phyloP scores from a whole-genome alignment of 73 alveolate genomes.

The Effrenium voratum region DNA sequence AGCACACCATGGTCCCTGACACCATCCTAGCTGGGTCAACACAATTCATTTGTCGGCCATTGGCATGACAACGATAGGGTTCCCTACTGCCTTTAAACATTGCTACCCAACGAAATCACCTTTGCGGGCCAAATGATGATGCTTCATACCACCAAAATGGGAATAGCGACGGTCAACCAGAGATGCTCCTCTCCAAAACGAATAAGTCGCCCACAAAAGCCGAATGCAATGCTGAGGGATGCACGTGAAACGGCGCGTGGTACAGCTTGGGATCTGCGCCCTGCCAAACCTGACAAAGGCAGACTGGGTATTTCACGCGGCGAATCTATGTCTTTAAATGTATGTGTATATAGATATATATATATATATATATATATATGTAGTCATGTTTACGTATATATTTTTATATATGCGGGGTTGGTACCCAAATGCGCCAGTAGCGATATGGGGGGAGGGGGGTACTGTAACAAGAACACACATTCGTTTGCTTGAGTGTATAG shows the following conservation, averaged over 20 bases:
- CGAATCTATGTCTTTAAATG: not conserved
- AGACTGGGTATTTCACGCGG: not conserved
- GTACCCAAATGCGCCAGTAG: not conserved
- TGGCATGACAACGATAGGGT: not conserved
- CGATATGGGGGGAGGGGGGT: not conserved
- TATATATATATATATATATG: not conserved
- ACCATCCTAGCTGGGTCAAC: too few species aligned
- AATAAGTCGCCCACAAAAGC: not conserved
- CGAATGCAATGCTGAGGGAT: not conserved
- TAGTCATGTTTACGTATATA: not conserved
- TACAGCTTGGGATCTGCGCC: not conserved
- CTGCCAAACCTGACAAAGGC: constrained; percentile 15
- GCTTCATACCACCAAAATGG: not conserved
- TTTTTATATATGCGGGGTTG: too few species aligned
- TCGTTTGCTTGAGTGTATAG: too few species aligned
- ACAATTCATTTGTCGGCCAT: too few species aligned
- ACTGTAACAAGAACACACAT: not conserved
- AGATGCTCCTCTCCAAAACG: not conserved
- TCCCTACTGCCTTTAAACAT: not conserved
- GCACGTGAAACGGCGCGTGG: constrained; percentile 7
- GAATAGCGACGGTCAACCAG: not conserved
- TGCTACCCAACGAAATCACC: not conserved
- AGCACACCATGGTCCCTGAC: too few species aligned
- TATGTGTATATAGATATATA: not conserved
- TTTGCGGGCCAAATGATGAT: not conserved